Conservation (phyloP, 768 basidiomycete genomes). For the Porpolomopsis calyptriformis region DNA sequence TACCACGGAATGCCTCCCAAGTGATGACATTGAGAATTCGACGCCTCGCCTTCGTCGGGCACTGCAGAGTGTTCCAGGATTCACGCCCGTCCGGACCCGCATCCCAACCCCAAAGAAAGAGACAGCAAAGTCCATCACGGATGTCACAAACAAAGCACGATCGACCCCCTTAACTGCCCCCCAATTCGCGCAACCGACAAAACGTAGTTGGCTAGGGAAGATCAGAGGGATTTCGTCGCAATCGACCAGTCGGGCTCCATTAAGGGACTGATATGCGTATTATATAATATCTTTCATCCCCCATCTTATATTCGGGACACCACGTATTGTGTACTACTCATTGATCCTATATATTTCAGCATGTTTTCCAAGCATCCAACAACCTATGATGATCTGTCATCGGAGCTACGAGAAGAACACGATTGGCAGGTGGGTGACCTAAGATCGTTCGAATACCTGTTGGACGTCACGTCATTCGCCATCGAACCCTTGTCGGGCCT, state of each 20-base stretch:
- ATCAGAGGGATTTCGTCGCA: constrained; percentile 41
- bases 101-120: constrained; percentile 41
- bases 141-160: constrained; percentile 61
- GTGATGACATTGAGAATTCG: constrained; percentile 26
- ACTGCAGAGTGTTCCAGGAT: constrained; percentile 49
- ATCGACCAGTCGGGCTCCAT: constrained; percentile 13
- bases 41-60: constrained; percentile 58
- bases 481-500: constrained; percentile 50
- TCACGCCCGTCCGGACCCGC: constrained; percentile 58
- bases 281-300: too few species aligned
- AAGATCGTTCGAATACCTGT: constrained; percentile 37
- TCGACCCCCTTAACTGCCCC: constrained; percentile 15
- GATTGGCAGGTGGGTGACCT: constrained; percentile 50
- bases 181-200: constrained; percentile 35
- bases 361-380: constrained; percentile 35
- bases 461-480: constrained; percentile 43
- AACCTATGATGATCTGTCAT: constrained; percentile 42
- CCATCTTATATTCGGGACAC: too few species aligned
- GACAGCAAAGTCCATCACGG: constrained; percentile 33
- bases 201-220: constrained; percentile 65
- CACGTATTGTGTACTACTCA: too few species aligned
- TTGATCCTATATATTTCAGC: too few species aligned
- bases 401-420: constrained; percentile 40
- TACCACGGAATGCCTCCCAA: constrained; percentile 42
- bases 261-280: too few species aligned